Conservation (phyloP, 768 basidiomycete genomes). For the Neoboletus brunneissimus region DNA sequence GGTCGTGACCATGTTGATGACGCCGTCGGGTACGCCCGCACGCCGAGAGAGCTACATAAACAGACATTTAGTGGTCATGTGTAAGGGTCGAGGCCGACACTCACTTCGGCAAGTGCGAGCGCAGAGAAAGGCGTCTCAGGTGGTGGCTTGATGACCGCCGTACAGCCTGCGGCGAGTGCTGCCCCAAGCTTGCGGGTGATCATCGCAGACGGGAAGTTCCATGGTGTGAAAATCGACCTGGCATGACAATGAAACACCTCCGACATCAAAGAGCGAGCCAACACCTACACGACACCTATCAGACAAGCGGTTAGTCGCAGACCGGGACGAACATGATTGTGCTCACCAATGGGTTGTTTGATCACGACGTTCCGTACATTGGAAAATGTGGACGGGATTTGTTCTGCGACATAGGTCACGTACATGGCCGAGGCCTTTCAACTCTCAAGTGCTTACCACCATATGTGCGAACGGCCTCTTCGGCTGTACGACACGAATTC, state of each 20-base stretch:
- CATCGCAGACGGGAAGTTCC: constrained; percentile 97
- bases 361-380: constrained; percentile 81
- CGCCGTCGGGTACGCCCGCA: constrained; percentile 93
- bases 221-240: constrained; percentile 78
- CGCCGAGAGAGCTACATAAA: constrained; percentile 64
- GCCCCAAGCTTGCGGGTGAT: constrained; percentile 87
- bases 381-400: constrained; percentile 72
- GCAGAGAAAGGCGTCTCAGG: constrained; percentile 93
- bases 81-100: background rate
- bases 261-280: background rate
- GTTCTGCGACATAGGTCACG: constrained; percentile 45
- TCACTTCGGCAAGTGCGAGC: constrained; percentile 86
- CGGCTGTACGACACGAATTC: constrained; percentile 50
- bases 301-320: background rate
- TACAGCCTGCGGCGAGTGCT: constrained; percentile 95
- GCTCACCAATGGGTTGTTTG: constrained; percentile 85
- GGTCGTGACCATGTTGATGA: constrained; percentile 92
- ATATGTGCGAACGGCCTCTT: constrained; percentile 88
- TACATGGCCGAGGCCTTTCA: background rate
- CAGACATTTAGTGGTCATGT: background rate
- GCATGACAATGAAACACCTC: constrained; percentile 4
- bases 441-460: constrained; percentile 55
- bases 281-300: constrained; percentile 47
- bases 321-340: constrained; percentile 37
- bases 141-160: constrained; percentile 91